phyloP scores from a whole-genome alignment of 805 yeast species.

The Barnettozyma siamensis region DNA sequence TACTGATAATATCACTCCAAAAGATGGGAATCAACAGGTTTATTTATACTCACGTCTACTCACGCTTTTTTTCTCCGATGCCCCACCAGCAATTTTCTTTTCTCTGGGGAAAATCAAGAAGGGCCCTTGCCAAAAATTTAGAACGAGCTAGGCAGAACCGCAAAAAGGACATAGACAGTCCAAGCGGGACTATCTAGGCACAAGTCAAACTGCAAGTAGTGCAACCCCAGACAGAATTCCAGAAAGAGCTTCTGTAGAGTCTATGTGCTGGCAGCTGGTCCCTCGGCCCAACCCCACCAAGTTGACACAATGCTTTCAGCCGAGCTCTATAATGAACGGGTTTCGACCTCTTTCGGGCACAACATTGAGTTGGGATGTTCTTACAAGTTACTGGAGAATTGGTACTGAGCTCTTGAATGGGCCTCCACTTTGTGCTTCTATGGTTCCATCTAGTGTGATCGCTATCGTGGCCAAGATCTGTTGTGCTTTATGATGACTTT shows the following conservation, averaged over 20 bases:
- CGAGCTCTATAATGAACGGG: no score
- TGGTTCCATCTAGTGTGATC: neutral
- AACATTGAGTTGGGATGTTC: no score
- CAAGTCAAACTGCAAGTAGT: no score
- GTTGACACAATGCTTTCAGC: constrained; percentile 1
- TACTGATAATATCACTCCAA: no score
- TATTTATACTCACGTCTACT: neutral
- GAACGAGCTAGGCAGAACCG: neutral
- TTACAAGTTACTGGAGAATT: no score
- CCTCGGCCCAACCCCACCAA: no score
- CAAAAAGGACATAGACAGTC: no score
- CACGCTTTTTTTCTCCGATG: neutral
- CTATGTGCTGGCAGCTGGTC: no score
- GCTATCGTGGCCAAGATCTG: neutral
- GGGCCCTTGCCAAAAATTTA: neutral
- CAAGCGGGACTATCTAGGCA: no score
- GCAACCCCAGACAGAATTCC: no score
- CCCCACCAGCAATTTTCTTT: neutral
- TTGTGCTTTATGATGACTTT: neutral
- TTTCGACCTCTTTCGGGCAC: no score
- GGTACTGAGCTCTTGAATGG: neutral
- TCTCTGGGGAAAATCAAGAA: neutral
- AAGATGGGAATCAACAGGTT: neutral
- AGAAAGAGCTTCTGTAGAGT: no score
- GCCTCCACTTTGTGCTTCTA: neutral